Evolutionary conservation across 306 rosid genomes (phyloP).

Genomic region (Purshia tridentata): DNA sequence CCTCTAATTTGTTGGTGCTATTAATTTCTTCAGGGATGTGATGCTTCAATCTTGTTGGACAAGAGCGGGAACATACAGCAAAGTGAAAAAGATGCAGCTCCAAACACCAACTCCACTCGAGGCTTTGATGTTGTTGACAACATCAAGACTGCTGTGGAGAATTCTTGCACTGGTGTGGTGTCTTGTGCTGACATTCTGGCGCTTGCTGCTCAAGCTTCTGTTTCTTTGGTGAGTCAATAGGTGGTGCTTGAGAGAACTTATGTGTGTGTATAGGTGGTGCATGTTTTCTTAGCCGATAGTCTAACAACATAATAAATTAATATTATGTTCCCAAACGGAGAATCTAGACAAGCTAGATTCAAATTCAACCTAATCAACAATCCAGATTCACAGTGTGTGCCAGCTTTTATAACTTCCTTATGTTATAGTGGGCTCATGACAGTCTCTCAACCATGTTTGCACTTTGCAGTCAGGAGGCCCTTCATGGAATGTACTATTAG

Average conservation of each 20-base stretch:
- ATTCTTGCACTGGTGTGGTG: conserved; percentile 55
- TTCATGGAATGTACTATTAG: conserved; percentile 63
- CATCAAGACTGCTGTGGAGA: conserved; percentile 65
- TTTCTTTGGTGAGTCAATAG: conserved; percentile 45
- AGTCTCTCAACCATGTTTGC: background rate
- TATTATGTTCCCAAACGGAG: too few species aligned
- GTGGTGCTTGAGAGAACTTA: too few species aligned
- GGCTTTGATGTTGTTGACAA: conserved; percentile 57
- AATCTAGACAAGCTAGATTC: too few species aligned
- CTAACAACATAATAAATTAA: too few species aligned
- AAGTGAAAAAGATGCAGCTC: conserved; percentile 68
- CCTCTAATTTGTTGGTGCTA: background rate
- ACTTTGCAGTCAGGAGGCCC: conserved; percentile 63
- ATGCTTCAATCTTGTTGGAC: conserved; percentile 64
- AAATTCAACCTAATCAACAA: too few species aligned
- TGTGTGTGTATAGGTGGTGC: too few species aligned
- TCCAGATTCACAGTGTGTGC: too few species aligned
- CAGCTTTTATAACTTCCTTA: too few species aligned
- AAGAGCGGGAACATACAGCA: conserved; percentile 41
- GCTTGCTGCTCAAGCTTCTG: conserved; percentile 62
- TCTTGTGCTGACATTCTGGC: conserved; percentile 81
- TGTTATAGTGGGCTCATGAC: background rate
- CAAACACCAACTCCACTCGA: conserved; percentile 43
- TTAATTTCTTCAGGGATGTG: conserved; percentile 53
- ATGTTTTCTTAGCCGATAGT: too few species aligned